A percentile compares a stretch with the other conserved stretches of the same genome.
phyloP scores from a whole-genome alignment of 805 yeast species.

The Zygosaccharomyces lentus region DNA sequence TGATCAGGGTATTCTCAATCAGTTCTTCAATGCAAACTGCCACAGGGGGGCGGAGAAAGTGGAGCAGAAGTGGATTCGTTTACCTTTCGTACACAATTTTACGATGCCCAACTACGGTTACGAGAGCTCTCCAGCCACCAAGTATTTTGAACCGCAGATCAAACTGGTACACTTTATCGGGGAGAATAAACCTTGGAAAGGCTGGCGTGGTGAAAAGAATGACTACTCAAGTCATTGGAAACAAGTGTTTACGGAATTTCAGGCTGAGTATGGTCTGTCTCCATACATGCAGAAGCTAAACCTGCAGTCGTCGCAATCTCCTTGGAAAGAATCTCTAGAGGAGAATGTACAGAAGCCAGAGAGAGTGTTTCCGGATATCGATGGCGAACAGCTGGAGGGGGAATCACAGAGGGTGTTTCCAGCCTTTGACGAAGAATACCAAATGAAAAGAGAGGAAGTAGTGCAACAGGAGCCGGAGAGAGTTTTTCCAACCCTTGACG shows the following conservation, averaged over 20 bases:
- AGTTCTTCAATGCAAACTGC: constrained; percentile 48
- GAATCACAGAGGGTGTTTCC: too few relatives aligned
- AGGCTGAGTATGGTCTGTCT: constrained; percentile 10
- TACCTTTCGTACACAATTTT: constrained; percentile 83
- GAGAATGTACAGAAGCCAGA: constrained; percentile 3
- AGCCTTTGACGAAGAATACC: too few relatives aligned
- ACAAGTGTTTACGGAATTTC: constrained; percentile 16
- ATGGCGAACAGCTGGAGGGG: neutral
- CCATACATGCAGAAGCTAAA: constrained; percentile 9
- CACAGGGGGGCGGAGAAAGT: constrained; percentile 1
- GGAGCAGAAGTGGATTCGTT: constrained; percentile 51
- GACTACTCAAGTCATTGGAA: constrained; percentile 19
- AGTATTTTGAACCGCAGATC: constrained; percentile 44
- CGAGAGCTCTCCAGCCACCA: constrained; percentile 68
- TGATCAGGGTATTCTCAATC: constrained; percentile 86
- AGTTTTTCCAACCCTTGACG: neutral
- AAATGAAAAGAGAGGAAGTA: too few relatives aligned
- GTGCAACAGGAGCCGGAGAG: neutral
- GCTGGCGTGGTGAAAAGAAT: constrained; percentile 11
- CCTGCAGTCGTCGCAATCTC: constrained; percentile 2
- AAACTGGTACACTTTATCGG: constrained; percentile 66
- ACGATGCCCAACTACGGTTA: constrained; percentile 63
- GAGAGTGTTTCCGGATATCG: neutral
- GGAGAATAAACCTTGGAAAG: constrained; percentile 52
- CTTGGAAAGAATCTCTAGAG: constrained; percentile 1